Conservation (phyloP, 2,329 filamentous ascomycete genomes). For the Pezicula radicicola region DNA sequence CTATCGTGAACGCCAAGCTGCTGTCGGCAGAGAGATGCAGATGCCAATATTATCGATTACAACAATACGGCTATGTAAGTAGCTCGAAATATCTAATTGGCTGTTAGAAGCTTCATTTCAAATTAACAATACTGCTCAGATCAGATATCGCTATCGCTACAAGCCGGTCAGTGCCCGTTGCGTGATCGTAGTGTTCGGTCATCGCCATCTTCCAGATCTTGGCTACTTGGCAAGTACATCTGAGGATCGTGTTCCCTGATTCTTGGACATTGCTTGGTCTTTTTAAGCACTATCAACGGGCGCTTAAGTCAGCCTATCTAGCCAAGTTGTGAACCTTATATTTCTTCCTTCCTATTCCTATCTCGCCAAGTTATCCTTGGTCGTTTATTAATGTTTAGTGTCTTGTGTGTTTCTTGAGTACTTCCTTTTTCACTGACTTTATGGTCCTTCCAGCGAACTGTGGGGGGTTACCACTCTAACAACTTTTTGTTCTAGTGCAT, state of each 20-base stretch:
- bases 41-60: too few species aligned
- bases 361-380: neutral
- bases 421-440: neutral
- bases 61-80: too few species aligned
- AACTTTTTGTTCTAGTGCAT: neutral
- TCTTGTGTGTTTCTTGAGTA: neutral
- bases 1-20: too few species aligned
- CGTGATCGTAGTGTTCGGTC: neutral
- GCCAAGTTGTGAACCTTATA: neutral
- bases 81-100: too few species aligned
- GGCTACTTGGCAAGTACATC: neutral
- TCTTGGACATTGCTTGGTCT: neutral
- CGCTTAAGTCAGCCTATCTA: neutral
- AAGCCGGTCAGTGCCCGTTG: neutral
- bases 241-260: neutral
- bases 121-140: neutral
- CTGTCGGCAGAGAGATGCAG: too few species aligned
- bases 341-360: neutral
- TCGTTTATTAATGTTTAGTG: neutral
- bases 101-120: neutral
- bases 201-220: neutral
- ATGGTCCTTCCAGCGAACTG: neutral
- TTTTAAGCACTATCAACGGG: neutral
- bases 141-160: neutral
- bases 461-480: neutral